Percentiles rank a stretch among this genome's conserved stretches.
Conservation (phyloP, 495 filamentous ascomycete genomes). For the Penicillium coprophilum region DNA sequence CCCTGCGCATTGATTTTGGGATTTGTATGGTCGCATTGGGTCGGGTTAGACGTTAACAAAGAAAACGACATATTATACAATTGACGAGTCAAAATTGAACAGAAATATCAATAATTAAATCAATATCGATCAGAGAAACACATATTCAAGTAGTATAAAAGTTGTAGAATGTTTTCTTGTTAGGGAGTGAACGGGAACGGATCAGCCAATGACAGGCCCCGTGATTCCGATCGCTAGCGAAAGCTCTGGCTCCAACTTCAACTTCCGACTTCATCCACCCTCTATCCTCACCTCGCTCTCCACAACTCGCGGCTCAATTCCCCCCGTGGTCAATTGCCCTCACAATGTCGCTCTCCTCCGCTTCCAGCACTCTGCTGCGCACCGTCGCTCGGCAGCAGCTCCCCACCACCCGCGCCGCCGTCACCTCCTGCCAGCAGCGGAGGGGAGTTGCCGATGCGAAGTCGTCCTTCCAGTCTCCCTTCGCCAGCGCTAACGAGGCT, state of each 20-base stretch:
- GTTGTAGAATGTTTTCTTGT: slow-evolving; percentile 10
- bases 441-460: slow-evolving; percentile 50
- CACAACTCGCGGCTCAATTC: slow-evolving; percentile 38
- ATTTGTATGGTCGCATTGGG: slow-evolving; percentile 21
- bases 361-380: slow-evolving; percentile 51
- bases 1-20: slow-evolving; percentile 13
- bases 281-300: slow-evolving; percentile 26
- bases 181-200: slow-evolving; percentile 24
- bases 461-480: slow-evolving; percentile 53
- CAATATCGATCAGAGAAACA: background rate
- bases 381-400: slow-evolving; percentile 52
- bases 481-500: slow-evolving; percentile 40
- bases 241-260: slow-evolving; percentile 46
- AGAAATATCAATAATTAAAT: slow-evolving; percentile 10
- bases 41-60: slow-evolving; percentile 7
- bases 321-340: slow-evolving; percentile 39
- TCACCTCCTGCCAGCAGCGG: slow-evolving; percentile 50
- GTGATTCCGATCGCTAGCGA: slow-evolving; percentile 52
- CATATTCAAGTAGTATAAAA: background rate
- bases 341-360: slow-evolving; percentile 50
- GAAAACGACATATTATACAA: slow-evolving; percentile 3
- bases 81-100: slow-evolving; percentile 4
- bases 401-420: slow-evolving; percentile 44
- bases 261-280: slow-evolving; percentile 46
- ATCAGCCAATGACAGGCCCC: slow-evolving; percentile 44